Evolutionary conservation across 805 yeast species (phyloP).

Genomic region (Spathaspora arborariae): DNA sequence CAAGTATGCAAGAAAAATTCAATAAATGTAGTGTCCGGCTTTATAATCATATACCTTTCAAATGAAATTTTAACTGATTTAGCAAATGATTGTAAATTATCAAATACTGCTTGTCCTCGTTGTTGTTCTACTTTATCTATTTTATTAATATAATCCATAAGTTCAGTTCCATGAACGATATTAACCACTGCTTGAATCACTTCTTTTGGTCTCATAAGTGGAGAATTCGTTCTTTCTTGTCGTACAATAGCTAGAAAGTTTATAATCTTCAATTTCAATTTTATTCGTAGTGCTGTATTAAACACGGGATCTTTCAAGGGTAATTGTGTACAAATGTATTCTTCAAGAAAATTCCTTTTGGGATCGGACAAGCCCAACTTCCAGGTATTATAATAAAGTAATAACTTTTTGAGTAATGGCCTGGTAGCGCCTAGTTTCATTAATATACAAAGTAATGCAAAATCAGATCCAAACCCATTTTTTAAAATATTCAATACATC

Average conservation of each 20-base stretch:
- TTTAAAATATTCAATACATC: conserved; percentile 45
- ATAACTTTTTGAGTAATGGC: conserved; percentile 1
- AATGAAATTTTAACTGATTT: conserved; percentile 17
- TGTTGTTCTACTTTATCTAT: conserved; percentile 5
- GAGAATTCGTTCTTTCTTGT: conserved; percentile 14
- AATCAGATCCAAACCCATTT: conserved; percentile 28
- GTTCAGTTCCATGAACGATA: conserved; percentile 31
- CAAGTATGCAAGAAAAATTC: conserved; percentile 40
- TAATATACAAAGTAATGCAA: conserved; percentile 27
- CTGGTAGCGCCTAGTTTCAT: conserved; percentile 15
- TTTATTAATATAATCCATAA: conserved; percentile 22
- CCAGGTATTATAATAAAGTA: conserved; percentile 11
- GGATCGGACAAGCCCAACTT: conserved; percentile 8
- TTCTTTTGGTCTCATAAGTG: conserved; percentile 12
- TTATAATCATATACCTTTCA: conserved; percentile 9
- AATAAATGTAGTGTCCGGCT: conserved; percentile 22
- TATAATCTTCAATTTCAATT: not conserved
- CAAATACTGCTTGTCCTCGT: conserved; percentile 7
- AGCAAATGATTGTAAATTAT: conserved; percentile 17
- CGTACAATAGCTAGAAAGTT: conserved; percentile 13
- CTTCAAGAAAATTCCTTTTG: not conserved
- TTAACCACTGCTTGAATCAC: conserved; percentile 30
- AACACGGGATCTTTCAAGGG: not conserved
- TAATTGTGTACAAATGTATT: not conserved
- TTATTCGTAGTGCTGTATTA: not conserved